Conservation (phyloP, 2,329 filamentous ascomycete genomes). For the Calycina marina region DNA sequence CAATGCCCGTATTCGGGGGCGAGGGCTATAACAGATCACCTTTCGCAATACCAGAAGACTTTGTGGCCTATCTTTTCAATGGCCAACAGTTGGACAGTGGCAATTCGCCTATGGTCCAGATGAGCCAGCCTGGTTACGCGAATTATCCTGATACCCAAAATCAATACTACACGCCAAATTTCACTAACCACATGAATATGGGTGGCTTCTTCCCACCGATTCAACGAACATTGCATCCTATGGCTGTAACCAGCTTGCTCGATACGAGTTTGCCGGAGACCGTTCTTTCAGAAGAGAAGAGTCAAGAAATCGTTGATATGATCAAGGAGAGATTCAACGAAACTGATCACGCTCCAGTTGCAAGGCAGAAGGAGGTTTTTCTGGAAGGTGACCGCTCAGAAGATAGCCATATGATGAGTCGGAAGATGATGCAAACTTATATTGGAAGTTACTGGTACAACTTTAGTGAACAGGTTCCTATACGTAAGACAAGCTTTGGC, state of each 20-base stretch:
- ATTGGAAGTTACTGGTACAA: slow-evolving; percentile 89
- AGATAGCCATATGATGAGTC: slow-evolving; percentile 55
- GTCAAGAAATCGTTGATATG: slow-evolving; percentile 66
- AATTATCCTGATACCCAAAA: slow-evolving; percentile 38
- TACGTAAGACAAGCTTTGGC: too few relatives aligned
- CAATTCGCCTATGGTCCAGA: slow-evolving; percentile 36
- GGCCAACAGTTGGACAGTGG: slow-evolving; percentile 41
- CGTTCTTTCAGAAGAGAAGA: slow-evolving; percentile 74
- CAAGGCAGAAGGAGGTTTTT: slow-evolving; percentile 61
- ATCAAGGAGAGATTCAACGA: slow-evolving; percentile 75
- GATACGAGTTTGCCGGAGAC: slow-evolving; percentile 70
- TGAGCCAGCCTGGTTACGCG: slow-evolving; percentile 32
- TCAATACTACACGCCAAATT: slow-evolving; percentile 35
- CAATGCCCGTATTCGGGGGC: slow-evolving; percentile 75
- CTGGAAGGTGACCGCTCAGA: slow-evolving; percentile 63
- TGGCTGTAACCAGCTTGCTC: slow-evolving; percentile 77
- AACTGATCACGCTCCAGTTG: slow-evolving; percentile 56
- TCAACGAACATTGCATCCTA: slow-evolving; percentile 51
- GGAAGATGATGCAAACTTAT: slow-evolving; percentile 92
- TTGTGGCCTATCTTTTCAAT: slow-evolving; percentile 74
- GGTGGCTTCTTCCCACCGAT: slow-evolving; percentile 42
- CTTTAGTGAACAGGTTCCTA: slow-evolving; percentile 87
- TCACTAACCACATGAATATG: slow-evolving; percentile 31
- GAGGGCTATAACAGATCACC: slow-evolving; percentile 78
- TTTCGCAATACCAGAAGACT: slow-evolving; percentile 75